Conservation (phyloP, 192 early-diverging fungal species). For the Backusella luteola region DNA sequence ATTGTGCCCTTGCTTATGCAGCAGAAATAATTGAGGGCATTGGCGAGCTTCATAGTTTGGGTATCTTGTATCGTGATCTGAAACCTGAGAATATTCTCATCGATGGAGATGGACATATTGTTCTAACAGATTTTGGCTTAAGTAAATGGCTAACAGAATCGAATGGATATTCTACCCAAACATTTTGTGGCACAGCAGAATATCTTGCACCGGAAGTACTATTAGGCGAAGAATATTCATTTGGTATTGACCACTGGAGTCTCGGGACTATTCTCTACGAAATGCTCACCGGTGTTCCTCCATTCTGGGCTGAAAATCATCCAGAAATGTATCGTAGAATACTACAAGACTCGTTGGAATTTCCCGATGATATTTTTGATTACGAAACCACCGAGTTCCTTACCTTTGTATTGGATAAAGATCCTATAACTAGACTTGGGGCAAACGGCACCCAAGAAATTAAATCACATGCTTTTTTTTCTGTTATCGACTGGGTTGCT, state of each 20-base stretch:
- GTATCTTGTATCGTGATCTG: slow-evolving; percentile 86
- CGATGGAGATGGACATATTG: slow-evolving; percentile 71
- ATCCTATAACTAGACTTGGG: slow-evolving; percentile 65
- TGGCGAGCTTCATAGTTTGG: slow-evolving; percentile 81
- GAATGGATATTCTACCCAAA: slow-evolving; percentile 35
- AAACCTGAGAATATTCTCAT: slow-evolving; percentile 79
- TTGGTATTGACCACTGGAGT: slow-evolving; percentile 88
- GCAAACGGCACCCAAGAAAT: slow-evolving; percentile 60
- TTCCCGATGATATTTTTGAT: slow-evolving; percentile 41
- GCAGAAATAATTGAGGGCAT: slow-evolving; percentile 86
- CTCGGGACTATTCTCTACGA: slow-evolving; percentile 86
- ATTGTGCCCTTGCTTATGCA: slow-evolving; percentile 78
- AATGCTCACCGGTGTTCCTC: slow-evolving; percentile 77
- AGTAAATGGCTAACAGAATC: slow-evolving; percentile 59
- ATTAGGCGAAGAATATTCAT: slow-evolving; percentile 56
- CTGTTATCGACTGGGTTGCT: slow-evolving; percentile 66
- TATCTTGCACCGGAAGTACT: slow-evolving; percentile 80
- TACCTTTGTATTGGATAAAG: slow-evolving; percentile 43
- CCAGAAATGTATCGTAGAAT: slow-evolving; percentile 54
- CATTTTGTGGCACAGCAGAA: slow-evolving; percentile 78
- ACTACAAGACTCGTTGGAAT: slow-evolving; percentile 47
- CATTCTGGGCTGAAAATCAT: slow-evolving; percentile 57
- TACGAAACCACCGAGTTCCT: slow-evolving; percentile 43
- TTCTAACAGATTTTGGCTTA: slow-evolving; percentile 92
- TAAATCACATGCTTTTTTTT: slow-evolving; percentile 74